Conservation (phyloP, 1,139 yeast genomes). For the Yamadazyma sp. region DNA sequence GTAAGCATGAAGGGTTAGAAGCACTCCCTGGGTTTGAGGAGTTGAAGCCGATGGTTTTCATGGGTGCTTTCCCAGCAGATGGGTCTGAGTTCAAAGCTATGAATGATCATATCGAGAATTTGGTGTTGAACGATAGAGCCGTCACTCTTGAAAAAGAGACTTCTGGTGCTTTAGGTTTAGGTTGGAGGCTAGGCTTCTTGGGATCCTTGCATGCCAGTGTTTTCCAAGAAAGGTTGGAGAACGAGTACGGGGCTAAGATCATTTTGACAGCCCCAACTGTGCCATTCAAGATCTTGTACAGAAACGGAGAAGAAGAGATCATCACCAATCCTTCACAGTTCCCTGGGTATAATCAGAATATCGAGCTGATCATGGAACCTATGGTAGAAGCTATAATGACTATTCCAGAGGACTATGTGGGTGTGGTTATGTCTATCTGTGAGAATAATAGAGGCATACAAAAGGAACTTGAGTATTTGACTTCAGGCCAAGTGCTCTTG, state of each 20-base stretch:
- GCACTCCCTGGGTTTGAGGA: slow-evolving; percentile 95
- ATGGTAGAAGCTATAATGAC: slow-evolving; percentile 90
- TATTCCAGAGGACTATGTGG: slow-evolving; percentile 85
- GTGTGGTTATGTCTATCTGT: slow-evolving; percentile 82
- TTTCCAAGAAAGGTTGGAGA: slow-evolving; percentile 85
- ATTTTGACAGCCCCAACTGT: slow-evolving; percentile 96
- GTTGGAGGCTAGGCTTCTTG: slow-evolving; percentile 94
- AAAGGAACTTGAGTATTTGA: slow-evolving; percentile 71
- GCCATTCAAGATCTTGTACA: slow-evolving; percentile 74
- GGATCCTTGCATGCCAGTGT: slow-evolving; percentile 96
- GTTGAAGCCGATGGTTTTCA: slow-evolving; percentile 97
- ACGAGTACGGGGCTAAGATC: slow-evolving; percentile 90
- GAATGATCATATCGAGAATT: slow-evolving; percentile 86
- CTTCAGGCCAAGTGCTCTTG: slow-evolving; percentile 79
- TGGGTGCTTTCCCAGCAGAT: slow-evolving; percentile 97
- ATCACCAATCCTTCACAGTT: slow-evolving; percentile 92
- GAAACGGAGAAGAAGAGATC: slow-evolving; percentile 61
- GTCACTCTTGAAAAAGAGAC: slow-evolving; percentile 89
- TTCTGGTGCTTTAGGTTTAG: slow-evolving; percentile 92
- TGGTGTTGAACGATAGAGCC: slow-evolving; percentile 88
- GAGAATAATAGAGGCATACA: slow-evolving; percentile 84
- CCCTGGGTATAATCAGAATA: slow-evolving; percentile 56
- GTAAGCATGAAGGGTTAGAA: slow-evolving; percentile 59
- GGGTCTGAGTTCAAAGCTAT: slow-evolving; percentile 85
- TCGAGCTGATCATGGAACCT: slow-evolving; percentile 75